These are phyloP conservation scores for Saraca asoca DNA, from an alignment of 331 rosid genomes.

Conservation along the genomic window DNA sequence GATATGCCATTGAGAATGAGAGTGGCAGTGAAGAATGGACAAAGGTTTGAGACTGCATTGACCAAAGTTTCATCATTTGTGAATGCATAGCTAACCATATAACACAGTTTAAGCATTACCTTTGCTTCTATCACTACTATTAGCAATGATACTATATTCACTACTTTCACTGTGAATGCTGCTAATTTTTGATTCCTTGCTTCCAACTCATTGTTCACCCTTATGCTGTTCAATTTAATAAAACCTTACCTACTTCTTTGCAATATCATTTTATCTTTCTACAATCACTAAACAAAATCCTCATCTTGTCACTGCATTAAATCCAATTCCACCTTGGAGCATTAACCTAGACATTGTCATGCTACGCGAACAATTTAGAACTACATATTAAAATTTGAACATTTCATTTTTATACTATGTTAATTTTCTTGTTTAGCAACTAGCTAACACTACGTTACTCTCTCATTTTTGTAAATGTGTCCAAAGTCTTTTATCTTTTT, in stretches of 20 bases:
- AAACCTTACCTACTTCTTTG: no score
- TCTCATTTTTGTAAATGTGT: no score
- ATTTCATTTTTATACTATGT: no score
- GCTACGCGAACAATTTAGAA: slow-evolving; percentile 15
- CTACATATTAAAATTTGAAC: neutral
- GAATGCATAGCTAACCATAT: slow-evolving; percentile 66
- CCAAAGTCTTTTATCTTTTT: no score
- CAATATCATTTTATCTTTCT: neutral
- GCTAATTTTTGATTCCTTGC: slow-evolving; percentile 68
- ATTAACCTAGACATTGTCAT: slow-evolving; percentile 19
- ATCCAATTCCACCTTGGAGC: slow-evolving; percentile 34
- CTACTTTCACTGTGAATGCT: slow-evolving; percentile 54
- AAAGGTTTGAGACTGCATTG: slow-evolving; percentile 61
- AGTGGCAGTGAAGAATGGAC: slow-evolving; percentile 59
- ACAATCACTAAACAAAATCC: no score
- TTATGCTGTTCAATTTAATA: slow-evolving; percentile 47
- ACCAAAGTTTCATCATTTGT: slow-evolving; percentile 61
- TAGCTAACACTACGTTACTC: no score
- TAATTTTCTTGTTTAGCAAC: no score
- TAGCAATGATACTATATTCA: slow-evolving; percentile 39
- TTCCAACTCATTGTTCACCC: slow-evolving; percentile 83
- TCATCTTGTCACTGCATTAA: slow-evolving; percentile 43
- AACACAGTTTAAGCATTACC: slow-evolving; percentile 47
- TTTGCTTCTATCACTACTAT: slow-evolving; percentile 49
- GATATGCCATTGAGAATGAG: slow-evolving; percentile 70